A percentile compares a stretch with the other conserved stretches of the same genome.
phyloP scores from a whole-genome alignment of 306 rosid species.

The Fagus sylvatica region DNA sequence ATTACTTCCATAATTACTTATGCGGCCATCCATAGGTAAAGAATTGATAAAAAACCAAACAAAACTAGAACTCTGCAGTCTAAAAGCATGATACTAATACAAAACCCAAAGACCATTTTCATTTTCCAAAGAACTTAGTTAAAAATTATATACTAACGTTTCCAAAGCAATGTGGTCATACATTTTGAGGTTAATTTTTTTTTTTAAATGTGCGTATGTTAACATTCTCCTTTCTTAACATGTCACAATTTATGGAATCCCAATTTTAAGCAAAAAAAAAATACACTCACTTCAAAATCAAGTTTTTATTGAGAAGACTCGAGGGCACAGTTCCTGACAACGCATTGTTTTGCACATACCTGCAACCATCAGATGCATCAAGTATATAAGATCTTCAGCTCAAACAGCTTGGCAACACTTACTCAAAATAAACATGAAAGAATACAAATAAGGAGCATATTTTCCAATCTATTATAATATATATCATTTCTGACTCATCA shows the following conservation, averaged over 20 bases:
- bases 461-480: not conserved
- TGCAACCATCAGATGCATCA: conserved; percentile 43
- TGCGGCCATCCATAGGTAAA: not conserved
- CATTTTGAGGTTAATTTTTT: not conserved
- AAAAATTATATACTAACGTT: not conserved
- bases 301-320: conserved; percentile 53
- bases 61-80: not conserved
- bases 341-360: conserved; percentile 83
- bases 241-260: not conserved
- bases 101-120: not conserved
- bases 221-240: not conserved
- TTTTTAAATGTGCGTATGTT: not conserved
- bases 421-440: conserved; percentile 9
- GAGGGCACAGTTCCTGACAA: conserved; percentile 77
- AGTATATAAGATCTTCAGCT: not conserved
- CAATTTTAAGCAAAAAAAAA: conserved; percentile 8
- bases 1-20: not conserved
- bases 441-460: conserved; percentile 8
- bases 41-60: not conserved
- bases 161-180: not conserved
- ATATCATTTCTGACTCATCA: not conserved
- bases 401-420: not conserved
- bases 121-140: not conserved
- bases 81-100: not conserved
- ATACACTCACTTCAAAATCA: conserved; percentile 62